Conservation (phyloP, 1,284 basidiomycete genomes). For the Fomitopsis pinicola region DNA sequence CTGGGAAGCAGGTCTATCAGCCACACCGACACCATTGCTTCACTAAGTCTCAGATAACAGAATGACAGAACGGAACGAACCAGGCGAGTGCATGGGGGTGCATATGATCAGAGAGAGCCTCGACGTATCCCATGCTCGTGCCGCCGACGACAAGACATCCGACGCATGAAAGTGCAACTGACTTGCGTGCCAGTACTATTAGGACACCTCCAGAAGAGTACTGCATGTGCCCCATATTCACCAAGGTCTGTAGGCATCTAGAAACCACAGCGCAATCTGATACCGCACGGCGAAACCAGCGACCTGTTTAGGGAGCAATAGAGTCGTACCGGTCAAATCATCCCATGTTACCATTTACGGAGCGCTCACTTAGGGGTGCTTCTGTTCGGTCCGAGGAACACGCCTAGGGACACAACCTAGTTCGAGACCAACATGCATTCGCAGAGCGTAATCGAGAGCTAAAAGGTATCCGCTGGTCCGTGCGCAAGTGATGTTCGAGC, state of each 20-base stretch:
- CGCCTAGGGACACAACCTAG: neutral
- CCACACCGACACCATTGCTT: neutral
- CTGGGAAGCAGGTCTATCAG: neutral
- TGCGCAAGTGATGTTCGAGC: neutral
- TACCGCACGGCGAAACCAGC: neutral
- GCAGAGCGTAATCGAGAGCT: neutral
- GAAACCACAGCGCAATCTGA: neutral
- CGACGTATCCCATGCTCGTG: no score
- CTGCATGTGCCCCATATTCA: neutral
- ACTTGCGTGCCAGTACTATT: neutral
- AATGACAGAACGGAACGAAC: no score
- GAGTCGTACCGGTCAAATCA: neutral
- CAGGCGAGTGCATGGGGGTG: no score
- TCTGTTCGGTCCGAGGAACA: neutral
- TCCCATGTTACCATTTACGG: conserved; percentile 1
- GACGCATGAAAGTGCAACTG: no score
- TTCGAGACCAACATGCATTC: neutral
- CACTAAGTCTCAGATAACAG: no score
- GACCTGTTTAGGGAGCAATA: neutral
- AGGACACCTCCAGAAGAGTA: neutral
- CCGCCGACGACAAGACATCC: no score
- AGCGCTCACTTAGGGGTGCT: neutral
- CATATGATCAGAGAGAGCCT: no score
- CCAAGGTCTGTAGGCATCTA: neutral
- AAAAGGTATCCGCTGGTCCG: neutral